phyloP scores from a whole-genome alignment of 176 grass and related monocot genomes.

The Musa beccarii region DNA sequence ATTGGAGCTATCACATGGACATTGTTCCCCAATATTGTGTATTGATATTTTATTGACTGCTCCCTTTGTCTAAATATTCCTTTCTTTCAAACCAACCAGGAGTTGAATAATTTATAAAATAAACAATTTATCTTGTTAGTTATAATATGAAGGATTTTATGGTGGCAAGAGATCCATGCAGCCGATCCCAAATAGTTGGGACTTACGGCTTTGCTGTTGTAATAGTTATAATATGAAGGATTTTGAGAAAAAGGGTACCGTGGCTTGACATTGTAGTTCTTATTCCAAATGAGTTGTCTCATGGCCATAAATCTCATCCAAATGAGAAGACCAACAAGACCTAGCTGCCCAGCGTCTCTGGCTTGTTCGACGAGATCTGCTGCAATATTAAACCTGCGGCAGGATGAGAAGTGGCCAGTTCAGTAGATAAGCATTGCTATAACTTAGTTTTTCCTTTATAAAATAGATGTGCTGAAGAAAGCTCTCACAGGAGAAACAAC shows the following conservation, averaged over 20 bases:
- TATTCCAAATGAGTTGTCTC: slow-evolving; percentile 91
- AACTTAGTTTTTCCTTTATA: neutral
- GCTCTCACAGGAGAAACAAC: neutral
- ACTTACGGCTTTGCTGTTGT: no score
- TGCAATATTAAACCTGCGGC: slow-evolving; percentile 77
- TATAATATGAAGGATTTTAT: neutral
- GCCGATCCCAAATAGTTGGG: no score
- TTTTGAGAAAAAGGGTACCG: slow-evolving; percentile 33
- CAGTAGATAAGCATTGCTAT: neutral
- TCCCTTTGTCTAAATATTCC: neutral
- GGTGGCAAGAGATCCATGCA: no score
- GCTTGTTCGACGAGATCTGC: slow-evolving; percentile 76
- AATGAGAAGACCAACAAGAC: slow-evolving; percentile 80
- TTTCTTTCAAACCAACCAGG: neutral
- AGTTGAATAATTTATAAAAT: neutral
- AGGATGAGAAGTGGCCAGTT: slow-evolving; percentile 14
- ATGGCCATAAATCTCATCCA: slow-evolving; percentile 96
- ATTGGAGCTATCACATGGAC: no score
- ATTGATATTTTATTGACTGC: no score
- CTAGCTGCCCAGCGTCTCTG: slow-evolving; percentile 56
- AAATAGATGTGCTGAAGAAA: neutral
- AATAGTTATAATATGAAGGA: neutral
- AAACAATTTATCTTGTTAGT: neutral
- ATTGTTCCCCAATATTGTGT: no score
- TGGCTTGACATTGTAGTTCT: slow-evolving; percentile 99